phyloP scores from a whole-genome alignment of 164 flowering plant species.

The Saururus chinensis region DNA sequence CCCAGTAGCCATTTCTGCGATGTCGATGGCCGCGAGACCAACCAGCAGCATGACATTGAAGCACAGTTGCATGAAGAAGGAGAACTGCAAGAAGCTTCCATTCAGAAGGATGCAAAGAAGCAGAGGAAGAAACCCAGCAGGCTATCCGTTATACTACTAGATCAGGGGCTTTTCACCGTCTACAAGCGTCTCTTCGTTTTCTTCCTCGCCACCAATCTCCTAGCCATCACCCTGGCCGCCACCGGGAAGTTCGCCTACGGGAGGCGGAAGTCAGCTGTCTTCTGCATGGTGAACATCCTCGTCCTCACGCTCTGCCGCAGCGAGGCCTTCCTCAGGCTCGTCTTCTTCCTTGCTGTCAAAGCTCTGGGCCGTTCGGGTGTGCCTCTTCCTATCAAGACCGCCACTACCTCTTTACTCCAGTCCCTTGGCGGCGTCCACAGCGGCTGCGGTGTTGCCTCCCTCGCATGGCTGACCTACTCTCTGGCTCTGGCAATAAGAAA shows the following conservation, averaged over 20 bases:
- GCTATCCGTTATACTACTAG: conserved; percentile 38
- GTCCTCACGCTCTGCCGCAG: conserved; percentile 38
- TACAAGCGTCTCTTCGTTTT: conserved; percentile 41
- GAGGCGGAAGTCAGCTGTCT: conserved; percentile 21
- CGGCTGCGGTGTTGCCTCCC: conserved; percentile 44
- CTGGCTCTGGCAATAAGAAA: conserved; percentile 27
- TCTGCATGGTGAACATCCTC: conserved; percentile 39
- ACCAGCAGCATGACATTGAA: conserved; percentile 8
- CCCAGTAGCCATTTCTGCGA: conserved; percentile 52
- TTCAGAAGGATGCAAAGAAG: background rate
- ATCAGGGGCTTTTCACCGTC: conserved; percentile 54
- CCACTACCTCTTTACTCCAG: conserved; percentile 42
- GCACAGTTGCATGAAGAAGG: background rate
- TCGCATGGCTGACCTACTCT: conserved; percentile 48
- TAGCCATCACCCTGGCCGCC: conserved; percentile 27
- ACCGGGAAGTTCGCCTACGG: conserved; percentile 37
- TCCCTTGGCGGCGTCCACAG: conserved; percentile 53
- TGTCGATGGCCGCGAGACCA: conserved; percentile 3
- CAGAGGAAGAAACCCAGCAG: conserved; percentile 10
- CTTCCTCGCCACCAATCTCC: conserved; percentile 25
- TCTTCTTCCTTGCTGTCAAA: conserved; percentile 44
- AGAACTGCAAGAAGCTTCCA: background rate
- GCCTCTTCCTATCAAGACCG: conserved; percentile 34
- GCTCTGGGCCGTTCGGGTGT: conserved; percentile 34
- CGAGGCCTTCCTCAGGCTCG: conserved; percentile 30